Evolutionary conservation across 1,284 basidiomycete genomes (phyloP), one percentile per base, ranked within the genome.

Genomic region (Leccinum brunneo-olivaceum): DNA sequence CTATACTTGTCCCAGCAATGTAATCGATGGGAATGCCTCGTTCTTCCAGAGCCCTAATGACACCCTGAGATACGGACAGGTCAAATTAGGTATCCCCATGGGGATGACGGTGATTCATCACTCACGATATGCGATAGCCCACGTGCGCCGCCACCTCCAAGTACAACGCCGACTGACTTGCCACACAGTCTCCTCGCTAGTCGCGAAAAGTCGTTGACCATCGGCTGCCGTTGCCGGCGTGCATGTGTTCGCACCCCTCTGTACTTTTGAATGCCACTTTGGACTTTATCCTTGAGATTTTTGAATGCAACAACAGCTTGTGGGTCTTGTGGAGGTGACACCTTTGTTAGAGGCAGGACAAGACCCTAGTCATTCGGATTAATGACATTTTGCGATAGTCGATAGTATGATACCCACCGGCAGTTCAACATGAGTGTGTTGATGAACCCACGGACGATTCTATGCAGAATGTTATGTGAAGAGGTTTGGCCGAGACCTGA

Each of bases 61-160:
- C 76, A 21, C 92, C 92, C 87, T 90, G 47, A 14, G 20, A 33
- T 38, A 50, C 38, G 39, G 36, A 29, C 23, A 29, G 7, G 27
- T 39, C 29, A 50, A 37, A 28, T 33, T 42, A 12, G n/a, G 34
- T 16, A 46, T 47, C 46, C 45, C 29, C 49, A 53, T 57, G 44
- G 51, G 29, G 41, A 32, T 36, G 44, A 19, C 10, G 19, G 21
- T n/a, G 25, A 24, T 41, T 25, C 42, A 30, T 41, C 9, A 59
- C 72, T 58, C 56, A 92, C 90, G 49, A 98, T 68, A 69, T 98
- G 96, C 1, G 93, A 85, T 52, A 98, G 83, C 21, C 95, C 95
- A 42, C 96, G 79, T 6, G 94, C 96, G 7, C 96, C 95, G 11
- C 95, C 96, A 11, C 95, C 95, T 15, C 95, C 95, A 0, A 99